Conservation (phyloP, 768 basidiomycete genomes). For the Fibroporia radiculosa region DNA sequence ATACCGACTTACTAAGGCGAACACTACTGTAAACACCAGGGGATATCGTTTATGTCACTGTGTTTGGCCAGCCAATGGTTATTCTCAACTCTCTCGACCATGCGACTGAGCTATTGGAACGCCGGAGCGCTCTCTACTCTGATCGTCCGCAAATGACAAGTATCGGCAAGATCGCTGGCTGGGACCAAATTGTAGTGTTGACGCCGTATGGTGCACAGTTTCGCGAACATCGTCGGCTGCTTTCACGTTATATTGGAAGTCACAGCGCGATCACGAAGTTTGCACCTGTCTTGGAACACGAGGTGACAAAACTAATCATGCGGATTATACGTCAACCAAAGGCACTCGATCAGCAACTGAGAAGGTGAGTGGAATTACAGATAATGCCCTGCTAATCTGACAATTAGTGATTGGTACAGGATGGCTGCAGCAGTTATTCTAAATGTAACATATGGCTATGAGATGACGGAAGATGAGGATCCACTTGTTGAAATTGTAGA, state of each 20-base stretch:
- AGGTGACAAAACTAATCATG: too few species aligned
- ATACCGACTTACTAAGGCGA: too few species aligned
- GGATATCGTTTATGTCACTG: constrained; percentile 20
- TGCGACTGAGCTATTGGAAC: constrained; percentile 13
- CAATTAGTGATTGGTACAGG: too few species aligned
- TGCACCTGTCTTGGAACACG: too few species aligned
- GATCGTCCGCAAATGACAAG: not conserved
- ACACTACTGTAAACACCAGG: too few species aligned
- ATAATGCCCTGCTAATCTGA: too few species aligned
- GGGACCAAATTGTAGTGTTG: not conserved
- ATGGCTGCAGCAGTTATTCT: too few species aligned
- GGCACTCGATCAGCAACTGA: too few species aligned
- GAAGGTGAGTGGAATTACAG: too few species aligned
- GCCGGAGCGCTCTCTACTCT: not conserved
- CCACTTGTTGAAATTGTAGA: constrained; percentile 30
- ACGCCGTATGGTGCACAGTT: not conserved
- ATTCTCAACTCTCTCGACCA: constrained; percentile 21
- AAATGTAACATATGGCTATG: constrained; percentile 22
- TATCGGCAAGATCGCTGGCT: not conserved
- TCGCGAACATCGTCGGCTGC: constrained; percentile 19
- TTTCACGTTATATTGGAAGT: constrained; percentile 18
- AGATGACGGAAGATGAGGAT: constrained; percentile 25
- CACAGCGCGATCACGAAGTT: too few species aligned
- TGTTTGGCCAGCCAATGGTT: constrained; percentile 22
- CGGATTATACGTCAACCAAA: too few species aligned